phyloP scores from a whole-genome alignment of 2,329 filamentous ascomycete species.

The Aspergillus awamori region DNA sequence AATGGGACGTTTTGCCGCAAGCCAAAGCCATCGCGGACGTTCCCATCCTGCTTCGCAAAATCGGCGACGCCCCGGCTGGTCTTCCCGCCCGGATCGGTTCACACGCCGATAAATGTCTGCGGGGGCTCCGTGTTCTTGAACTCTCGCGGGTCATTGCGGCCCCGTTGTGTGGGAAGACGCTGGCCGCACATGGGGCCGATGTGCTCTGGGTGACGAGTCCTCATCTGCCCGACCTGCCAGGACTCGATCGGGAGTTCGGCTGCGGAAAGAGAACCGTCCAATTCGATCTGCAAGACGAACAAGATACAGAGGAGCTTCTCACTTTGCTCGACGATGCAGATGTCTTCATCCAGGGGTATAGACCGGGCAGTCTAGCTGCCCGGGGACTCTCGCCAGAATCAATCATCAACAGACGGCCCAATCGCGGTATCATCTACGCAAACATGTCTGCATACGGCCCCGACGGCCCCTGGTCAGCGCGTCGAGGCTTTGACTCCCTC shows the following conservation, averaged over 20 bases:
- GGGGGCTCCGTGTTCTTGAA: constrained; percentile 45
- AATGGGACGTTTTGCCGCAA: constrained; percentile 58
- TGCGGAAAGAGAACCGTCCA: constrained; percentile 43
- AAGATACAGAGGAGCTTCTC: constrained; percentile 30
- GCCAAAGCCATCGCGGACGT: constrained; percentile 48
- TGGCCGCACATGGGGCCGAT: constrained; percentile 46
- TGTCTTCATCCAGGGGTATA: constrained; percentile 52
- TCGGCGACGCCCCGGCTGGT: constrained; percentile 25
- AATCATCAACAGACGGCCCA: constrained; percentile 44
- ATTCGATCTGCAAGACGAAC: constrained; percentile 35
- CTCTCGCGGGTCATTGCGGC: constrained; percentile 46
- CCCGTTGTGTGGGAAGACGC: constrained; percentile 40
- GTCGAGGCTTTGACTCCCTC: constrained; percentile 59
- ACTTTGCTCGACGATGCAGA: constrained; percentile 41
- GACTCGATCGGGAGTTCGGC: constrained; percentile 39
- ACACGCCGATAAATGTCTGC: constrained; percentile 37
- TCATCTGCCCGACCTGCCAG: constrained; percentile 38
- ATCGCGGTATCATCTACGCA: constrained; percentile 50
- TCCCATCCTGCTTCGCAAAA: constrained; percentile 50
- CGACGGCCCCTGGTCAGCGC: constrained; percentile 49
- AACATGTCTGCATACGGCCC: constrained; percentile 59
- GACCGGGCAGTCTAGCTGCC: constrained; percentile 51
- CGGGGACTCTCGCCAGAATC: constrained; percentile 47
- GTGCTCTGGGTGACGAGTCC: constrained; percentile 46
- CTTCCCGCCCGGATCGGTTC: constrained; percentile 19